Percentiles rank a stretch among this genome's conserved stretches.
phyloP scores from a whole-genome alignment of 148 eudicot genomes.

The Rhododendron williamsianum region DNA sequence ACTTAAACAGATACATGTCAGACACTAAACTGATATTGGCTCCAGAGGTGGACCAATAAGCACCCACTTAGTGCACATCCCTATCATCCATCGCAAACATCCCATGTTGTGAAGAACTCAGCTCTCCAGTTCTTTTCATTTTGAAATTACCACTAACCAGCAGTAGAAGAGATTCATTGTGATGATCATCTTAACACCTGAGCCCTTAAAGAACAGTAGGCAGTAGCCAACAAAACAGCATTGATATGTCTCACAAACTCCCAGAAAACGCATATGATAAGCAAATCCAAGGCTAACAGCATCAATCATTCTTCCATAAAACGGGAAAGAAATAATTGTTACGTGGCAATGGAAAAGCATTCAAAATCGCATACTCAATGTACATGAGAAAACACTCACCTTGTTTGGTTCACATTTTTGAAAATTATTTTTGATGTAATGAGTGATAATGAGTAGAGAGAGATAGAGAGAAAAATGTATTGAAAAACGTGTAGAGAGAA shows the following conservation, averaged over 20 bases:
- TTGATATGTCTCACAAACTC: neutral
- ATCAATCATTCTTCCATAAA: neutral
- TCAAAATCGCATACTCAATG: neutral
- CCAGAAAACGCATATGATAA: neutral
- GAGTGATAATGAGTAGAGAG: too few relatives aligned
- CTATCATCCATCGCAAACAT: neutral
- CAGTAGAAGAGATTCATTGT: neutral
- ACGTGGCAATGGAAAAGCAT: neutral
- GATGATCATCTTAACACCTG: neutral
- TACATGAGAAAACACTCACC: neutral
- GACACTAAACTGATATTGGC: neutral
- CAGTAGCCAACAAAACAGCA: conserved; percentile 1
- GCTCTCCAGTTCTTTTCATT: neutral
- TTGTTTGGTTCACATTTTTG: too few relatives aligned
- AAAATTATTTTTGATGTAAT: too few relatives aligned
- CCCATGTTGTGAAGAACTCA: neutral
- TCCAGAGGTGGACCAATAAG: neutral
- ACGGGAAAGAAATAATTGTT: neutral
- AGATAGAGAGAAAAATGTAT: too few relatives aligned
- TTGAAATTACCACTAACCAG: neutral
- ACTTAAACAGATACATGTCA: neutral
- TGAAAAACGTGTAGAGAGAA: too few relatives aligned
- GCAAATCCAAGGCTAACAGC: neutral
- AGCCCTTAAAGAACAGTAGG: neutral
- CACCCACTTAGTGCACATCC: neutral